phyloP scores from a whole-genome alignment of 495 filamentous ascomycete species.

The Podospora didyma region DNA sequence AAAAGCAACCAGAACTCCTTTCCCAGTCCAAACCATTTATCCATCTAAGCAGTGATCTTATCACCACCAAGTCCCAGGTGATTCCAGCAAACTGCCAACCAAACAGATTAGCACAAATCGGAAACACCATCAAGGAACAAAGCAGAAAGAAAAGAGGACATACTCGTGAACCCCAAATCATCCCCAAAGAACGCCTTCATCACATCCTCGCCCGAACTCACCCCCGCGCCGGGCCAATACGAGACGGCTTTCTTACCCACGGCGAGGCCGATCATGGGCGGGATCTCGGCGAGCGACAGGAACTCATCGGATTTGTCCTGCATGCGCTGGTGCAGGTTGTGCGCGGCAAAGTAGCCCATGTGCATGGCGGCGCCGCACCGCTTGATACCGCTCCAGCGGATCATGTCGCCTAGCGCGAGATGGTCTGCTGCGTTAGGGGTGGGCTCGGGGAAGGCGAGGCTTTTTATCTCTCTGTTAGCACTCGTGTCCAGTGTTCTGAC shows the following conservation, averaged over 20 bases:
- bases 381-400: constrained; percentile 65
- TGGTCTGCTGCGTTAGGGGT: constrained; percentile 52
- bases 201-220: constrained; percentile 52
- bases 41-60: constrained; percentile 5
- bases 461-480: constrained; percentile 16
- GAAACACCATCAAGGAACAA: no score
- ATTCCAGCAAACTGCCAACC: constrained; percentile 49
- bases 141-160: constrained; percentile 18
- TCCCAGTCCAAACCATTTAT: not conserved
- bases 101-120: constrained; percentile 11
- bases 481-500: no score
- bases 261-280: constrained; percentile 62
- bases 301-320: constrained; percentile 34
- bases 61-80: constrained; percentile 46
- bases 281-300: constrained; percentile 44
- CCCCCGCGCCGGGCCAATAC: constrained; percentile 50
- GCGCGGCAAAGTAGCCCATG: constrained; percentile 56
- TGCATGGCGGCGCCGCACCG: constrained; percentile 66
- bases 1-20: no score
- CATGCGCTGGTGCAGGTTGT: constrained; percentile 59
- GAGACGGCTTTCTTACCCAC: constrained; percentile 61
- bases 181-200: constrained; percentile 59
- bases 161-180: constrained; percentile 59
- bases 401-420: constrained; percentile 55
- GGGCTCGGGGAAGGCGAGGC: constrained; percentile 40